Conservation (phyloP, 75 land plant genomes). For the Sequoia sempervirens region DNA sequence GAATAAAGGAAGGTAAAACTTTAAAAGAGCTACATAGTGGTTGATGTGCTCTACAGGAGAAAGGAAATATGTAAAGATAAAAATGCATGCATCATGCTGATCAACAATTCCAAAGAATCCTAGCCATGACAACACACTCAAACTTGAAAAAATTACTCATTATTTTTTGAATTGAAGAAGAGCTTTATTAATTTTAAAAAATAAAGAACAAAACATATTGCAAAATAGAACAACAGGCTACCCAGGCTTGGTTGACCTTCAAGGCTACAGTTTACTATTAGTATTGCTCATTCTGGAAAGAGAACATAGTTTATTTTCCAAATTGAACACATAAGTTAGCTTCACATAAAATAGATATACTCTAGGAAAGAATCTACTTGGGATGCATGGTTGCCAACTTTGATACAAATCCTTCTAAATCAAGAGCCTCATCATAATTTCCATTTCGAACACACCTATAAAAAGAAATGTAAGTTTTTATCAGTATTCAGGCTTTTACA, state of each 20-base stretch:
- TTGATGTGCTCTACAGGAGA: background rate
- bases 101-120: background rate
- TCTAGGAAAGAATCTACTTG: conserved; percentile 35
- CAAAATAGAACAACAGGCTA: too few species aligned
- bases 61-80: background rate
- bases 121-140: background rate
- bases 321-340: background rate
- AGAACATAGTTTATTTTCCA: background rate
- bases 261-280: background rate
- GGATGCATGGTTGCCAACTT: conserved; percentile 92
- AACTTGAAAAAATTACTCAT: background rate
- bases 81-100: background rate
- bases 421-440: conserved; percentile 99
- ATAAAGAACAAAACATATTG: too few species aligned
- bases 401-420: conserved; percentile 90
- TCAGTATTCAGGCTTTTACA: background rate
- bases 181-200: too few species aligned
- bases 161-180: background rate
- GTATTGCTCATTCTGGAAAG: background rate
- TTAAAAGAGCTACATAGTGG: background rate
- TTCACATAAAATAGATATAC: conserved; percentile 8
- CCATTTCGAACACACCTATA: conserved; percentile 96
- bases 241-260: too few species aligned
- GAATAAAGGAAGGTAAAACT: background rate
- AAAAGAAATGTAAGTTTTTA: conserved; percentile 6